Evolutionary conservation across 208 protist genomes (phyloP).

Genomic region (Entamoeba invadens): DNA sequence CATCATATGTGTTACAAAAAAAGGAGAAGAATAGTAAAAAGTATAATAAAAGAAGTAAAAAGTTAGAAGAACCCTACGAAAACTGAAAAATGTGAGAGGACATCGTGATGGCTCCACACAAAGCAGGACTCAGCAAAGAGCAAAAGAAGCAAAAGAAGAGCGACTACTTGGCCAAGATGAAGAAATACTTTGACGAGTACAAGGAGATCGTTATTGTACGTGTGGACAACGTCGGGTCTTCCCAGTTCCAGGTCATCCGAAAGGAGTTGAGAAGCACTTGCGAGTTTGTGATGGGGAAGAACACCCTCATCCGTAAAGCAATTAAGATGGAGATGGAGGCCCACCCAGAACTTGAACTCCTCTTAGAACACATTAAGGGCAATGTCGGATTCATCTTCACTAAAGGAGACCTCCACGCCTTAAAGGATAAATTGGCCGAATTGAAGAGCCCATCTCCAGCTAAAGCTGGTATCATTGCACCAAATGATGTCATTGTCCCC

Average conservation of each 20-base stretch:
- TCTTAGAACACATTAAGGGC: constrained; percentile 59
- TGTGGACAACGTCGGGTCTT: constrained; percentile 86
- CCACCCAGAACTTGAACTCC: constrained; percentile 31
- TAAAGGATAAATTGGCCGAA: constrained; percentile 58
- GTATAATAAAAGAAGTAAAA: no score
- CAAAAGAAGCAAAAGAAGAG: neutral
- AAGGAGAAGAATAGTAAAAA: no score
- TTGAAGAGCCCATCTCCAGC: constrained; percentile 75
- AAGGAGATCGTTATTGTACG: constrained; percentile 72
- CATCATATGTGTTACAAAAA: no score
- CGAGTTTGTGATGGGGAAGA: constrained; percentile 90
- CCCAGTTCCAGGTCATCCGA: constrained; percentile 81
- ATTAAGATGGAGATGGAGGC: constrained; percentile 24
- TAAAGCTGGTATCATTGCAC: constrained; percentile 79
- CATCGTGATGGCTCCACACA: neutral
- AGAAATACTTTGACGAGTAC: constrained; percentile 70
- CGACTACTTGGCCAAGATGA: constrained; percentile 66
- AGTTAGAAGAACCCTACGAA: neutral
- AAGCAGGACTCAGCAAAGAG: neutral
- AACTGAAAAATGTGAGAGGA: neutral
- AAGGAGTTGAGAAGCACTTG: constrained; percentile 71
- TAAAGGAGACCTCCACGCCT: constrained; percentile 65
- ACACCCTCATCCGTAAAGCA: constrained; percentile 40
- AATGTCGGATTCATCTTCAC: constrained; percentile 95
- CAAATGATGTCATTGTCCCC: constrained; percentile 76